phyloP scores from a whole-genome alignment of 2,329 filamentous ascomycete genomes.

The Beauveria sp. region DNA sequence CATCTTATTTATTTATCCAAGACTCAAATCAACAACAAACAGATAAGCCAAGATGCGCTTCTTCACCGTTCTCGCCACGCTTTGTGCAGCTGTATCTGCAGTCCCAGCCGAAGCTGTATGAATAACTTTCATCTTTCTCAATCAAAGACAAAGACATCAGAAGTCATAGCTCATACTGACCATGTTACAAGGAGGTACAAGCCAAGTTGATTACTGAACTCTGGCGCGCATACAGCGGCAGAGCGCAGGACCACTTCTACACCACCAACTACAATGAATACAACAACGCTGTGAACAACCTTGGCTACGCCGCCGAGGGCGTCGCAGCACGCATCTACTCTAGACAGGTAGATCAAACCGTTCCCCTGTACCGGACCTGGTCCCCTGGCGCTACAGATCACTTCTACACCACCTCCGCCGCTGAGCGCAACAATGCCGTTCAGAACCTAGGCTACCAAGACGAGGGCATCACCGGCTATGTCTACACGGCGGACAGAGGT shows the following conservation, averaged over 20 bases:
- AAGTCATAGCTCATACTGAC: background rate
- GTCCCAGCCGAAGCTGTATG: background rate
- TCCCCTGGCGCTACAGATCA: constrained; percentile 2
- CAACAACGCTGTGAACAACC: constrained; percentile 6
- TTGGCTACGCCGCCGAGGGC: constrained; percentile 7
- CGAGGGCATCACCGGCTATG: constrained; percentile 8
- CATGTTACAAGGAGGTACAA: background rate
- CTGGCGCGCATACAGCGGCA: constrained; percentile 10
- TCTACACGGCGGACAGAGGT: background rate
- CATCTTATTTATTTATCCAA: background rate
- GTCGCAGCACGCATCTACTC: background rate
- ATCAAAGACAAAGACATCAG: too few species aligned
- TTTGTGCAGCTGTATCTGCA: background rate
- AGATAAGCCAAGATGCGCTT: background rate
- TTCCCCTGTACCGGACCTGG: constrained; percentile 3
- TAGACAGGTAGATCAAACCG: background rate
- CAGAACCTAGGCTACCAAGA: constrained; percentile 3
- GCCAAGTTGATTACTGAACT: background rate
- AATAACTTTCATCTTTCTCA: background rate
- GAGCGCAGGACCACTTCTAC: constrained; percentile 8
- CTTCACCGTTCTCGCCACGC: background rate
- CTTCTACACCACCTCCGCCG: constrained; percentile 10
- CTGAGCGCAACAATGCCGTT: constrained; percentile 9
- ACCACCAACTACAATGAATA: constrained; percentile 10
- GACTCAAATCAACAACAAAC: background rate